These are phyloP conservation scores for Rhododendron simsii DNA, from an alignment of 148 eudicot species.

Conservation along the genomic window DNA sequence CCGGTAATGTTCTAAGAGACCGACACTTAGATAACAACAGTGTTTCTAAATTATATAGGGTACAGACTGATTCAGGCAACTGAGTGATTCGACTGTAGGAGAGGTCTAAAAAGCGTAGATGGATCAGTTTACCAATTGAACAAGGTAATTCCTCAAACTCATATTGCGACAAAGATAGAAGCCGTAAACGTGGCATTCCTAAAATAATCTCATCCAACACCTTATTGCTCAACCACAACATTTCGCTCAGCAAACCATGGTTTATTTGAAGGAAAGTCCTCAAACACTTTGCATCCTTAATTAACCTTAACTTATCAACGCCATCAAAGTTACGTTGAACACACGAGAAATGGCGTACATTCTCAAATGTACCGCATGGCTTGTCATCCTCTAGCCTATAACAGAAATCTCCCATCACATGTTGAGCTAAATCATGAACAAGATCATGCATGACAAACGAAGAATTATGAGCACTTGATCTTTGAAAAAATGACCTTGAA, in stretches of 20 bases:
- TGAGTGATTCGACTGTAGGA: not conserved
- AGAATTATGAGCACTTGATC: not conserved
- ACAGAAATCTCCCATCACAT: slow-evolving; percentile 7
- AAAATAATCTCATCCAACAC: not conserved
- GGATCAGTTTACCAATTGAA: not conserved
- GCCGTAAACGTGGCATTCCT: not conserved
- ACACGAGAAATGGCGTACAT: slow-evolving; percentile 9
- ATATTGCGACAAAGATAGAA: not conserved
- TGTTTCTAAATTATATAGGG: not conserved
- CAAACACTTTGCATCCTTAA: not conserved
- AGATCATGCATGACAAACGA: slow-evolving; percentile 23
- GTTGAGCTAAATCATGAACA: slow-evolving; percentile 16
- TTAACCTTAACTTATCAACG: not conserved
- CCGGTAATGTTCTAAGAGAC: not conserved
- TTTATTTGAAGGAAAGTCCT: not conserved
- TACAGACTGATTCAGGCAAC: not conserved
- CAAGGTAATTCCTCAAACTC: not conserved
- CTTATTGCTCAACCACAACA: too few relatives aligned
- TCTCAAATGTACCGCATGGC: not conserved
- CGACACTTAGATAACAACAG: not conserved
- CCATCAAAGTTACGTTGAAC: not conserved
- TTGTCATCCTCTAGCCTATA: not conserved
- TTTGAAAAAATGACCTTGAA: slow-evolving; percentile 4
- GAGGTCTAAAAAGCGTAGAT: slow-evolving; percentile 1
- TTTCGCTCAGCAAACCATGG: too few relatives aligned